These are phyloP conservation scores for Lactarius trivialis DNA, from an alignment of 768 basidiomycete genomes.

Conservation along the genomic window DNA sequence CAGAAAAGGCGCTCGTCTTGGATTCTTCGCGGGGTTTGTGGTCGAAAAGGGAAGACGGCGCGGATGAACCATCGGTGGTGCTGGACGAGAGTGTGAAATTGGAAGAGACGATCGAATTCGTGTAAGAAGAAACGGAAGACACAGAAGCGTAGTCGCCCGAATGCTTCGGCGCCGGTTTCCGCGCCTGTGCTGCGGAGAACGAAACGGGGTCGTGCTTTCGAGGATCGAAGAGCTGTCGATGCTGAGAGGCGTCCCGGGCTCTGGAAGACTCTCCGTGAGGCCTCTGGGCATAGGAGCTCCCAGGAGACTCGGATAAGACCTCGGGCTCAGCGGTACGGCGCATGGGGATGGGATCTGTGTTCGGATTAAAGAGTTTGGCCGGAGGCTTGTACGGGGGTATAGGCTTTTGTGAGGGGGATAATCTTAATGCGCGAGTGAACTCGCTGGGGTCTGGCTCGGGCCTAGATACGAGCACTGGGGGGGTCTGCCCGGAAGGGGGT, in stretches of 20 bases:
- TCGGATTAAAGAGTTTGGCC: constrained; percentile 64
- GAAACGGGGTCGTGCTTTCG: constrained; percentile 86
- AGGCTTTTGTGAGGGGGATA: constrained; percentile 45
- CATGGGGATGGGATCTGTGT: constrained; percentile 56
- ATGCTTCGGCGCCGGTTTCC: constrained; percentile 47
- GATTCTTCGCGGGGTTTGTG: constrained; percentile 40
- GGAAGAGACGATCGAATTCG: constrained; percentile 59
- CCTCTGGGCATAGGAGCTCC: constrained; percentile 44
- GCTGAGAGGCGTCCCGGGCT: constrained; percentile 31
- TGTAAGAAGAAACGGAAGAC: constrained; percentile 69
- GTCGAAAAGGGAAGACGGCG: constrained; percentile 65
- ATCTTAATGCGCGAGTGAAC: constrained; percentile 64
- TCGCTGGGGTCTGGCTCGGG: constrained; percentile 63
- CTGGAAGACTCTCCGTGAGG: constrained; percentile 31
- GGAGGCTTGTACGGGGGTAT: constrained; percentile 28
- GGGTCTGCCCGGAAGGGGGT: constrained; percentile 33
- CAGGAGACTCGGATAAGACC: constrained; percentile 48
- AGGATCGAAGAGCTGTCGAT: constrained; percentile 76
- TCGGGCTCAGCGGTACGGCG: constrained; percentile 62
- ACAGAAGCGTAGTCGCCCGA: constrained; percentile 69
- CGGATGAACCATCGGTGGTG: constrained; percentile 69
- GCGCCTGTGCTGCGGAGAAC: constrained; percentile 58
- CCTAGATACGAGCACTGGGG: constrained; percentile 33
- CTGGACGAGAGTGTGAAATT: constrained; percentile 66
- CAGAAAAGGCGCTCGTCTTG: constrained; percentile 59